Percentiles rank a stretch among this genome's conserved stretches.
phyloP scores from a whole-genome alignment of 2,329 filamentous ascomycete species.

The Coniochaeta sp. region DNA sequence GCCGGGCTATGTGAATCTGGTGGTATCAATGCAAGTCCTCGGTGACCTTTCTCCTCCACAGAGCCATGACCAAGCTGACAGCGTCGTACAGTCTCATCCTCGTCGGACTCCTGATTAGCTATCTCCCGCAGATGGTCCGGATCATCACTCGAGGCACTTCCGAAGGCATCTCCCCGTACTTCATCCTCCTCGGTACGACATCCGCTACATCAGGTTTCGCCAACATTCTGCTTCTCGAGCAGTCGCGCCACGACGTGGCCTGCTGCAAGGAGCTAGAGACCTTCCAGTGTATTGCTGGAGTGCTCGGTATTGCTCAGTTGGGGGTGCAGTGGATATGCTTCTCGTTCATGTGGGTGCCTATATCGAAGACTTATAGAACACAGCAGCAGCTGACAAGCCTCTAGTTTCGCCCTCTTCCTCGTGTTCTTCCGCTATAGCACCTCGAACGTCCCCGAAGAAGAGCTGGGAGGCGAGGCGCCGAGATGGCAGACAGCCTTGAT shows the following conservation, averaged over 20 bases:
- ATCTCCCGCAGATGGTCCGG: constrained; percentile 88
- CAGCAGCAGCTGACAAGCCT: constrained; percentile 14
- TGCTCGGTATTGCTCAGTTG: constrained; percentile 86
- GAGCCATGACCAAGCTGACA: not conserved
- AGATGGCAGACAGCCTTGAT: constrained; percentile 73
- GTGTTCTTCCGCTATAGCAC: constrained; percentile 76
- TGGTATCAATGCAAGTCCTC: constrained; percentile 44
- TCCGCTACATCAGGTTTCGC: constrained; percentile 83
- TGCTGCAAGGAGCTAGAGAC: constrained; percentile 79
- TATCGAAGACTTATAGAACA: not conserved
- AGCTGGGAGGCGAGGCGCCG: constrained; percentile 41
- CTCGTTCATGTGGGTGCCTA: constrained; percentile 71
- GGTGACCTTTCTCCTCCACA: not conserved
- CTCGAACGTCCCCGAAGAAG: constrained; percentile 41
- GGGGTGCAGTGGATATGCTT: constrained; percentile 91
- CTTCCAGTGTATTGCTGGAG: constrained; percentile 76
- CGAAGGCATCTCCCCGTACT: constrained; percentile 92
- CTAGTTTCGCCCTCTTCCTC: constrained; percentile 83
- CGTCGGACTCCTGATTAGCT: constrained; percentile 82
- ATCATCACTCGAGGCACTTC: constrained; percentile 82
- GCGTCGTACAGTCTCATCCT: constrained; percentile 56
- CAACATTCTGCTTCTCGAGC: constrained; percentile 85
- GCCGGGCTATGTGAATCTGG: constrained; percentile 47
- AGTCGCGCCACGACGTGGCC: constrained; percentile 71
- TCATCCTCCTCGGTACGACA: constrained; percentile 87